Evolutionary conservation across 345 rosid species (phyloP).

Genomic region (Diplotaxis tenuifolia): DNA sequence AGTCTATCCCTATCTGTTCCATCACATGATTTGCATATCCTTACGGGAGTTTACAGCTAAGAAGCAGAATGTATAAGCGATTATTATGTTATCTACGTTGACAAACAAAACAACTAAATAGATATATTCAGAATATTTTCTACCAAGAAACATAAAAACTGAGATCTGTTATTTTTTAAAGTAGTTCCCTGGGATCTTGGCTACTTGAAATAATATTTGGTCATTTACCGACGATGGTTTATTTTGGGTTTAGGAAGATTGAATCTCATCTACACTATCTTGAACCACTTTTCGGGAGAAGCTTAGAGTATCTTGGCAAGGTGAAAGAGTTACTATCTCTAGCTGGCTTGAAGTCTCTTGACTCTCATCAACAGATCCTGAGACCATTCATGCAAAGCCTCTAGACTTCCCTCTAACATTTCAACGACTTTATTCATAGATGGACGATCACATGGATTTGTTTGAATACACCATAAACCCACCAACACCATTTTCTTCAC

Average conservation of each 20-base stretch:
- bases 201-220: background rate
- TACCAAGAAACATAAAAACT: background rate
- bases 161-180: no score
- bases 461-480: background rate
- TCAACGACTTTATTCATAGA: background rate
- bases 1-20: background rate
- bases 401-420: background rate
- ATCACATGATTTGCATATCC: constrained; percentile 11
- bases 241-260: background rate
- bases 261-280: background rate
- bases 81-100: background rate
- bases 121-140: background rate
- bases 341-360: background rate
- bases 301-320: background rate
- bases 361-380: no score
- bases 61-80: background rate
- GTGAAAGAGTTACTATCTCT: background rate
- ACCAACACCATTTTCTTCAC: constrained; percentile 1
- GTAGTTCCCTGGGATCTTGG: background rate
- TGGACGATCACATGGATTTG: background rate
- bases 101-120: background rate
- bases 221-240: background rate
- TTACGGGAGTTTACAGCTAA: constrained; percentile 7
- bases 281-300: background rate
- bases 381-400: background rate